Evolutionary conservation across 768 basidiomycete genomes (phyloP), one percentile per base, ranked within the genome.

Genomic region (Podaxis sp.): DNA sequence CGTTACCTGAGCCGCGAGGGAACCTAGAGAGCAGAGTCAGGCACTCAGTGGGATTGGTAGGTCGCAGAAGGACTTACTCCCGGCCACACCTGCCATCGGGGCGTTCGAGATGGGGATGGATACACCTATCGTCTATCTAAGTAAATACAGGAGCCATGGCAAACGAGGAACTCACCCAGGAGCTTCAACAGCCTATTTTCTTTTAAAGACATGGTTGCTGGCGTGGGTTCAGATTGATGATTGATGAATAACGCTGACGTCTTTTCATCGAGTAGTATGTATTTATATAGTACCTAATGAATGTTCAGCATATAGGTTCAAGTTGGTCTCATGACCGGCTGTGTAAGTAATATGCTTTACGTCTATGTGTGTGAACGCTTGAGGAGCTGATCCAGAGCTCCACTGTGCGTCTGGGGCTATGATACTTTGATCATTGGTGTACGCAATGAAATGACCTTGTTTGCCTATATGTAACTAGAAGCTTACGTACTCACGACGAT

Each of bases 11-110:
- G 85, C 84, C 23, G 86, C 86, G n/a, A 88, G 69, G 21, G 70
- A 71, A 51, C 82, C 81, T 82, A 53, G 10, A 40, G 50, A 59
- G 53, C 47, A 48, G 25, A 37, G 37, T 23, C n/a, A 61, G 37
- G 5, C 5, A 51, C n/a, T 28, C 27, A 21, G 25, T 10, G 38
- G 27, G 35, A 6, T 40, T 28, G 18, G 18, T n/a, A 3, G 67
- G 61, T 38, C 61, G 38, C 55, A 44, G 27, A 37, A 38, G 18
- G 27, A 57, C 64, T 18, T 69, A 69, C 87, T 89, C 50, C 88
- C 86, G 59, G 83, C 80, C 2, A 82, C 89, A 9, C 83, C 84
- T 0, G 85, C 85, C 91, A 93, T 93, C 0, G 90, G 82, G 0
- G 85, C 83, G 16, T 77, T 75, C 3, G 91, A 73, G 46, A 92